Base-by-base conservation (phyloP, 805 yeast species). In the Hagleromyces aurorensis region DNA sequence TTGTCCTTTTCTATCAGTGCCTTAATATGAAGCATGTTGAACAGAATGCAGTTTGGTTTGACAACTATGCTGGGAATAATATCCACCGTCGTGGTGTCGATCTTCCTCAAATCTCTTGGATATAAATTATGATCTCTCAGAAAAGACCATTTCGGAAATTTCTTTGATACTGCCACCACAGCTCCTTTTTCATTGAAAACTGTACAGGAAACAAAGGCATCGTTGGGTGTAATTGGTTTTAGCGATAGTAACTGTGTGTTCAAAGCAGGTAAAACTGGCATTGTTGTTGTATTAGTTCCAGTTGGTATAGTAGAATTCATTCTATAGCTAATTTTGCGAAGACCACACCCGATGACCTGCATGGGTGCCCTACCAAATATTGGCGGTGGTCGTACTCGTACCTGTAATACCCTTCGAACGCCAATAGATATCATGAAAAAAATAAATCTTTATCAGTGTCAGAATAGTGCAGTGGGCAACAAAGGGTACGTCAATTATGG, bases 41-140 rank as follows among this genome's bases (percentile, higher is more conserved):
- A 75, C 31, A 91, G 62, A 12, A 89, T 81, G 30, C 93, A 79
- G 59, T 72, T 30, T 10, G 74, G 69, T 36, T 96, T 69, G 13
- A 86, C 85, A 36, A 87, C 76, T 25, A 91, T 79, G 12, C 85
- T 75, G 0, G 98, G 98, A 3, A 87, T 87, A 13, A 89, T 83
- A 55, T 85, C 94, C 32, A 79, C 66, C 15, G 77, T 67, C 19
- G 82, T 79, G 34, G 66, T 69, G 58, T 50, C 95, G 30, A 87
- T 78, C 48, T 83, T 86, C 17, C 96, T 59, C 39, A 87, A 61
- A 54, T 87, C 96, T 57, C 96, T 64, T 2, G 96, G 94, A 40
- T 78, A 84, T 16, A 87, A 53, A 14, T 76, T 72, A 54, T 85
- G 80, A 25, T 80, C 75, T 32, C 75, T 70, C 8, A 91, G 59